Base-by-base conservation (phyloP, 2,329 filamentous ascomycete genomes). In the Penicillium sp. region DNA sequence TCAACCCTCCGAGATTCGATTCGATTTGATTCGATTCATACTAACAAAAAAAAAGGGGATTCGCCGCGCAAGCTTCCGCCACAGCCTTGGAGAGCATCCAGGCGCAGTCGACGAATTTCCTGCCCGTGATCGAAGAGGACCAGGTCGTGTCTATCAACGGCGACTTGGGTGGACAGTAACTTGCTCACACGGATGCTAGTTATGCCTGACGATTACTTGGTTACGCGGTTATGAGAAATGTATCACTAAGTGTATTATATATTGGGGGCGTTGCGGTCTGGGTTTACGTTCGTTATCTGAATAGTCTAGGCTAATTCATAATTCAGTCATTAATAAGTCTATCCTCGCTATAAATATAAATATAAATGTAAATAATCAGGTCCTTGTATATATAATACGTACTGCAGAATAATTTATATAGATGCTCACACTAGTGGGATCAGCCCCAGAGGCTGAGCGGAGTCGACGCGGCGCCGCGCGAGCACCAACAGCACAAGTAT, bases 121-220 rank as follows among this genome's bases (percentile, higher is more conserved):
- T 83, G 52, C 84, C 86, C 1, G 71, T 80, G 28, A 84, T 97
- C 61, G 91, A 96, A 73, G 85, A 92, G 66, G 91, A 96, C 67
- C 78, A 88, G 67, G 74, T 86, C 24, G 82, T 94, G 50, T 78
- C 82, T 12, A 77, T 78, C 56, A 63, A 65, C 61, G 66, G 62
- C 45, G 64, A 65, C 42, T 48, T 51, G 11, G 26, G 16, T n/a
- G 26, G 38, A 12, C 30, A 56, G 23, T 47, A 59, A 35, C 30
- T 3, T 16, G 30, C 30, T 5, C 12, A 16, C 30, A 14, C 12
- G 14, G 30, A 35, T 35, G 30, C 30, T 14, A 14, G 11, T n/a
- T n/a, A n/a, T n/a, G n/a, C n/a, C n/a, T n/a, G n/a, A n/a, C n/a
- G n/a, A n/a, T n/a, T n/a, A n/a, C n/a, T n/a, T 35, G 30, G 12